Base-by-base conservation (phyloP, 257 asterid species). In the Nyctanthes arbortristis region DNA sequence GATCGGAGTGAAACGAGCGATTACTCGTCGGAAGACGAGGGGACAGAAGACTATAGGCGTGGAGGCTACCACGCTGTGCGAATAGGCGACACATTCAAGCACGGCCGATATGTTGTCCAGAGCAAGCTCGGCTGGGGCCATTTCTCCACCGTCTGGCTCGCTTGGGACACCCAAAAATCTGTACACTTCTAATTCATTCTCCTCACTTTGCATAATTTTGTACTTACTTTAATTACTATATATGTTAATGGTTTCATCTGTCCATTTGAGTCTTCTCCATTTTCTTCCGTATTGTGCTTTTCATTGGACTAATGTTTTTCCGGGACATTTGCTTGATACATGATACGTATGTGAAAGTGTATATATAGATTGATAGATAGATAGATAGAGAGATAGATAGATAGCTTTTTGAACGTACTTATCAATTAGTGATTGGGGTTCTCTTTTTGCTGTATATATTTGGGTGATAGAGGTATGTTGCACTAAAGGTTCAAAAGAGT, bases 111-210 rank as follows among this genome's bases (percentile, higher is more conserved):
- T 72, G 94, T 89, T 63, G 96, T 94, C 57, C 97, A 94, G 84
- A 82, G 86, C 80, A 94, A 94, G 81, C 96, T 94, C 28, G 99
- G 99, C 7, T 94, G 99, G 99, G 99, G 99, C 20, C 99, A 94
- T 74, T 94, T 94, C 76, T 94, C 99, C 63, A 94, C 99, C 55
- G 99, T 94, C 31, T 94, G 99, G 99, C 89, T 94, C 11, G 96
- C 96, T 70, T 94, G 97, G 99, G 99, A 94, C 72, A 78, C 85
- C 57, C 90, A 79, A 5, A 87, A 84, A 79, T 89, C 95, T 49
- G 96, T 90, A 77, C 25, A 69, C 32, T 34, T 54, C 35, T 55
- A 20, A 3, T 64, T 37, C 40, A 35, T 32, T 3, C 33, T 27
- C 60, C 52, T 36, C 43, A 52, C 24, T 52, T 52, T 49, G 18